A percentile compares a stretch with the other conserved stretches of the same genome.
phyloP scores from a whole-genome alignment of 257 asterid species.

The Scutellaria barbata region DNA sequence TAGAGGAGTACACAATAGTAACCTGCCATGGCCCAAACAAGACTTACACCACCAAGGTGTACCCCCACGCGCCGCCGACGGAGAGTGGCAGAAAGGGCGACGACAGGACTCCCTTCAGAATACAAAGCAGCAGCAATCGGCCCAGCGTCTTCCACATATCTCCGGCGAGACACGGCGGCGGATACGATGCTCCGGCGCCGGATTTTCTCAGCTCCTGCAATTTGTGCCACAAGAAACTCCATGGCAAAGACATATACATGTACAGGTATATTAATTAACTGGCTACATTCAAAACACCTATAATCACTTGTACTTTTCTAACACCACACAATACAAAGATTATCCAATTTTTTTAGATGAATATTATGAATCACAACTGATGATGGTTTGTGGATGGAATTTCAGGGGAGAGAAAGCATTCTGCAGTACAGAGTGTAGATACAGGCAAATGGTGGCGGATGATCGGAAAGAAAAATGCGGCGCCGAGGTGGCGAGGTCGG shows the following conservation, averaged over 20 bases:
- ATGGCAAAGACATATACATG: constrained; percentile 87
- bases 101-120: constrained; percentile 36
- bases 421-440: constrained; percentile 81
- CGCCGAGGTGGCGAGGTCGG: constrained; percentile 52
- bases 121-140: constrained; percentile 35
- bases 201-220: constrained; percentile 78
- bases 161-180: constrained; percentile 52
- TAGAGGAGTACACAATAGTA: constrained; percentile 73
- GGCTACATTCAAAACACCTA: no score
- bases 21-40: constrained; percentile 65
- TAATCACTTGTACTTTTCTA: no score
- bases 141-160: constrained; percentile 65
- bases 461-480: constrained; percentile 67
- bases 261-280: constrained; percentile 61
- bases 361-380: no score
- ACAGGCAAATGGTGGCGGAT: constrained; percentile 63
- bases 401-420: constrained; percentile 88
- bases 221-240: constrained; percentile 70
- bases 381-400: not conserved
- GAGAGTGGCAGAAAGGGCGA: constrained; percentile 33
- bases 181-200: constrained; percentile 46
- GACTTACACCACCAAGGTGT: constrained; percentile 62
- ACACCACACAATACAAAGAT: not conserved
- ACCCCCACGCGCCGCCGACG: constrained; percentile 45
- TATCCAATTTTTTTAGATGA: no score